Evolutionary conservation across 345 rosid genomes (phyloP).

Genomic region (Rhodamnia rubescens): DNA sequence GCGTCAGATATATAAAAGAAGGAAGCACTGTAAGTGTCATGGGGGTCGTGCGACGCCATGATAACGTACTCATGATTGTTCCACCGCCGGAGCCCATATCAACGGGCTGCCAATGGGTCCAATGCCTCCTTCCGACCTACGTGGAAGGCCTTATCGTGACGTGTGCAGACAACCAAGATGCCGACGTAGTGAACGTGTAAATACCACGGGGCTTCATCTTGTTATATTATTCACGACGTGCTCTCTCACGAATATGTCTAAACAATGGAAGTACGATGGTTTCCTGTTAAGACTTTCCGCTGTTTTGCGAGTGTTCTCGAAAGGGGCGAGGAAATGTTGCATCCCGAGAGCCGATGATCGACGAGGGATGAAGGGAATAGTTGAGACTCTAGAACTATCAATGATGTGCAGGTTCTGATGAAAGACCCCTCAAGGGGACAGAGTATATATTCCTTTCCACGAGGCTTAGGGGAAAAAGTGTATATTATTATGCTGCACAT

Average conservation of each 20-base stretch:
- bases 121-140: constrained; percentile 62
- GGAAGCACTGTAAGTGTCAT: constrained; percentile 93
- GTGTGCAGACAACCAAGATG: constrained; percentile 58
- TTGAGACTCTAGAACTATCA: not conserved
- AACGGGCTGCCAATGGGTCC: constrained; percentile 69
- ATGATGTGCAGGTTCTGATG: not conserved
- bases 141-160: constrained; percentile 73
- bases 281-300: not conserved
- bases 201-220: constrained; percentile 6
- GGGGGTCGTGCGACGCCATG: constrained; percentile 85
- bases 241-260: constrained; percentile 7
- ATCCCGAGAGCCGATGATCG: not conserved
- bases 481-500: not conserved
- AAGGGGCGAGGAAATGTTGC: not conserved
- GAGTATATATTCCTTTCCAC: not conserved
- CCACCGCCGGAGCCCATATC: constrained; percentile 62
- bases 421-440: not conserved
- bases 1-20: constrained; percentile 73
- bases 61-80: constrained; percentile 73
- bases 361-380: not conserved
- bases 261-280: not conserved
- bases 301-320: not conserved
- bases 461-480: not conserved
- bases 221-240: constrained; percentile 2
- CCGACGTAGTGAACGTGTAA: constrained; percentile 76